phyloP scores from a whole-genome alignment of 176 grass and related monocot genomes.

The Chloris gayana region DNA sequence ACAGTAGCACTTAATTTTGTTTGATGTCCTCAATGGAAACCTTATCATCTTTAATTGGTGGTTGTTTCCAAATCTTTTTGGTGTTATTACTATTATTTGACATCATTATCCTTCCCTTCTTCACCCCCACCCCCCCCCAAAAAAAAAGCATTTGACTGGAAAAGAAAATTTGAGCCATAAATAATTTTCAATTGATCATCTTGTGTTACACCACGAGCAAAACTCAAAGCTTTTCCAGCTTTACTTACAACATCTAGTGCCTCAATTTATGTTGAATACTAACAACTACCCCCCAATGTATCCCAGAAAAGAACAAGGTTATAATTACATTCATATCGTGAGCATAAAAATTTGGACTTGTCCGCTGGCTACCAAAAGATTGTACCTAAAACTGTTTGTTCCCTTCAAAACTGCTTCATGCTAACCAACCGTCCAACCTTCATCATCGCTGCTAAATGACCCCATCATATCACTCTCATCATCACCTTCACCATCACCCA shows the following conservation, averaged over 20 bases:
- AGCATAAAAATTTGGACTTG: neutral
- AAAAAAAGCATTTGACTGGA: too few species aligned
- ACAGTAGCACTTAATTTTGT: too few species aligned
- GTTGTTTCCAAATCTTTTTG: too few species aligned
- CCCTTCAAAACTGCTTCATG: neutral
- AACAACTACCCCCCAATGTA: neutral
- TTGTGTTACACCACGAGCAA: constrained; percentile 1
- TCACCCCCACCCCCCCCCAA: too few species aligned
- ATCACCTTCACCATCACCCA: constrained; percentile 51
- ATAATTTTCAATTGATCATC: constrained; percentile 12
- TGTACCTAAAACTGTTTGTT: too few species aligned
- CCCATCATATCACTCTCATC: constrained; percentile 59
- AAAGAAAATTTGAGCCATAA: neutral
- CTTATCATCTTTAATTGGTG: too few species aligned
- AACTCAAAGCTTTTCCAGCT: constrained; percentile 21
- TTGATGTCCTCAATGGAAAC: too few species aligned
- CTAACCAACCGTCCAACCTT: constrained; percentile 33
- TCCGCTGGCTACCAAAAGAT: neutral
- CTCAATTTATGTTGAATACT: constrained; percentile 4
- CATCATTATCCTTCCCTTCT: too few species aligned
- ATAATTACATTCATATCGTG: constrained; percentile 27
- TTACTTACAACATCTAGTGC: constrained; percentile 42
- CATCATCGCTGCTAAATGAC: constrained; percentile 71
- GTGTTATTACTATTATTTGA: too few species aligned
- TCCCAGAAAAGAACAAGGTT: neutral